Percentiles rank a stretch among this genome's conserved stretches.
phyloP scores from a whole-genome alignment of 768 basidiomycete genomes.

The Cystobasidium tubakii region DNA sequence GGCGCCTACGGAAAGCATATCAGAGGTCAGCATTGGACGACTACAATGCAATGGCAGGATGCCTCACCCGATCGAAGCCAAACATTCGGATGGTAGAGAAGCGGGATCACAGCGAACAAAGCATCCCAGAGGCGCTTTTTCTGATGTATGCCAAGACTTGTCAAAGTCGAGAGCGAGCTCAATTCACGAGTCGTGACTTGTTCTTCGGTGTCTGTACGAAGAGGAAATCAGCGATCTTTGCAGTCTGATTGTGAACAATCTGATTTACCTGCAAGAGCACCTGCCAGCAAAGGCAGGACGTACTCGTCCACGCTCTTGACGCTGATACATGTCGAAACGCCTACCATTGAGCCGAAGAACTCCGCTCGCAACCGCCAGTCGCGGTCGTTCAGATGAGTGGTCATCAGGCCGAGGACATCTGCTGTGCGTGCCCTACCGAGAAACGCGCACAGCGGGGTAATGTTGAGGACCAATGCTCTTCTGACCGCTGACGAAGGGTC shows the following conservation, averaged over 20 bases:
- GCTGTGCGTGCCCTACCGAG: slow-evolving; percentile 87
- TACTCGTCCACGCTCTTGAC: slow-evolving; percentile 89
- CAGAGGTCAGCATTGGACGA: no score
- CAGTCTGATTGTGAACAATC: neutral
- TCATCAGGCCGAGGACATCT: slow-evolving; percentile 84
- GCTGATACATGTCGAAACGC: slow-evolving; percentile 89
- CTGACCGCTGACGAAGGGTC: slow-evolving; percentile 85
- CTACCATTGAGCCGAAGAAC: slow-evolving; percentile 93
- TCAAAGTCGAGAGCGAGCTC: slow-evolving; percentile 76
- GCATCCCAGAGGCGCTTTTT: slow-evolving; percentile 97
- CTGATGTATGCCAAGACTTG: slow-evolving; percentile 81
- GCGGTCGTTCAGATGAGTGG: slow-evolving; percentile 73
- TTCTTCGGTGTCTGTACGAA: slow-evolving; percentile 76
- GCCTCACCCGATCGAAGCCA: slow-evolving; percentile 82
- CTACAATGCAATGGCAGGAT: no score
- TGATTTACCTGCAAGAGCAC: slow-evolving; percentile 76
- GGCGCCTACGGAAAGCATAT: neutral
- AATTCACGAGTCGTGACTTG: slow-evolving; percentile 86
- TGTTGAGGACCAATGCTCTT: slow-evolving; percentile 77
- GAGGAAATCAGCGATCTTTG: slow-evolving; percentile 25
- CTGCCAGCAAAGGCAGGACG: slow-evolving; percentile 91
- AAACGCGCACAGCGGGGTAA: slow-evolving; percentile 85
- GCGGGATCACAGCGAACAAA: slow-evolving; percentile 77
- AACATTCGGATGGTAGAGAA: slow-evolving; percentile 87
- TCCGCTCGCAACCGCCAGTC: slow-evolving; percentile 81